Evolutionary conservation across 2,329 filamentous ascomycete genomes (phyloP).

Genomic region (Fusarium sublunatum): DNA sequence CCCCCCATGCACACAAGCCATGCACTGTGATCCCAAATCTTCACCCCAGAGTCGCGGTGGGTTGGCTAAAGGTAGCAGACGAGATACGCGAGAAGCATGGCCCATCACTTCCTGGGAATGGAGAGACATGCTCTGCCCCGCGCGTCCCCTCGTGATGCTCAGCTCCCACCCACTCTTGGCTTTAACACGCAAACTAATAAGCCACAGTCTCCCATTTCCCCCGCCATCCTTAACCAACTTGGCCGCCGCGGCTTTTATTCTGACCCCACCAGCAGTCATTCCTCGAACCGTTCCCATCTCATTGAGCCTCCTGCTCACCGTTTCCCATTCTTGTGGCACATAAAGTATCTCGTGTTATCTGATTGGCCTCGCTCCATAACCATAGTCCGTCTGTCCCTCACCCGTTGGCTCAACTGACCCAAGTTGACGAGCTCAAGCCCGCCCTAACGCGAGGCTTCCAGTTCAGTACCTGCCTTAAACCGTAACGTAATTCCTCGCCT

Average conservation of each 20-base stretch:
- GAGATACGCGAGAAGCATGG: conserved; percentile 46
- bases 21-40: conserved; percentile 34
- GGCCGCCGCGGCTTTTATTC: conserved; percentile 29
- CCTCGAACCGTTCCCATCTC: conserved; percentile 26
- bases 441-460: conserved; percentile 23
- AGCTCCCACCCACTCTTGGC: conserved; percentile 31
- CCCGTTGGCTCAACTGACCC: conserved; percentile 1
- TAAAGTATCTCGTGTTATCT: conserved; percentile 6
- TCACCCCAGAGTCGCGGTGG: conserved; percentile 33
- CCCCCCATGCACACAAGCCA: conserved; percentile 30
- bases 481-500: conserved; percentile 37
- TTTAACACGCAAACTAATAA: conserved; percentile 38
- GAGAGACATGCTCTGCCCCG: conserved; percentile 34
- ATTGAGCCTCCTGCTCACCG: conserved; percentile 27
- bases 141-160: conserved; percentile 40
- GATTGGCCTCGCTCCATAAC: conserved; percentile 19
- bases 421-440: conserved; percentile 12
- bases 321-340: conserved; percentile 12
- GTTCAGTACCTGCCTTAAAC: conserved; percentile 39
- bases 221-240: conserved; percentile 29
- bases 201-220: conserved; percentile 36
- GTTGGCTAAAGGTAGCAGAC: conserved; percentile 31
- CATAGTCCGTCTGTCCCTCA: conserved; percentile 11
- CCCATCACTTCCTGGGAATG: conserved; percentile 20
- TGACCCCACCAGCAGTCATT: conserved; percentile 18